A percentile compares a stretch with the other conserved stretches of the same genome.
These are phyloP conservation scores for Daldinia sp. DNA, from an alignment of 2,329 filamentous ascomycete genomes.

Conservation along the genomic window DNA sequence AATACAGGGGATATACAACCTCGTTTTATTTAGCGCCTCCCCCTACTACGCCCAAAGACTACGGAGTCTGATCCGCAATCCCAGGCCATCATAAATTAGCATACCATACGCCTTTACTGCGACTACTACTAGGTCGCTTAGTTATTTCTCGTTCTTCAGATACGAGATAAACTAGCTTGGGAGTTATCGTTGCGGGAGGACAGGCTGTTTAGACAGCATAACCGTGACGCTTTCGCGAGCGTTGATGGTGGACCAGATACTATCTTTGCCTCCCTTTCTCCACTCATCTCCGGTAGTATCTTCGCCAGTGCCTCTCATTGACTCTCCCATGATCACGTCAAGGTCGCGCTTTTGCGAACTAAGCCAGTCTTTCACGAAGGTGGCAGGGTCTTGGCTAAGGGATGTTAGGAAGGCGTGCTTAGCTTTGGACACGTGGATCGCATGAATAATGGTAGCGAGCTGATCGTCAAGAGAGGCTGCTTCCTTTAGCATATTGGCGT, in stretches of 20 bases:
- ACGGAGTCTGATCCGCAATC: background rate
- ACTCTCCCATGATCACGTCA: constrained; percentile 86
- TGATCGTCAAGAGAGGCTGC: constrained; percentile 84
- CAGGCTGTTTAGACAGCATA: constrained; percentile 62
- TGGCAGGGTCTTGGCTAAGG: constrained; percentile 81
- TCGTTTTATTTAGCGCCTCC: background rate
- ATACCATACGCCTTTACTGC: constrained; percentile 26
- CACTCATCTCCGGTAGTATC: constrained; percentile 70
- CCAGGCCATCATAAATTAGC: constrained; percentile 12
- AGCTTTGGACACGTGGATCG: constrained; percentile 82
- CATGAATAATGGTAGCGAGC: constrained; percentile 82
- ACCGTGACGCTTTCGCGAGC: constrained; percentile 70
- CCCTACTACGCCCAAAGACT: background rate
- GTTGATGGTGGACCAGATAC: constrained; percentile 65
- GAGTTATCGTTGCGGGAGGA: constrained; percentile 34
- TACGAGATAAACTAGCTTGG: background rate
- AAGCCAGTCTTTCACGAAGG: constrained; percentile 87
- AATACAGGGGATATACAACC: constrained; percentile 24
- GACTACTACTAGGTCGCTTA: background rate
- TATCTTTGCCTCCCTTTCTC: constrained; percentile 65
- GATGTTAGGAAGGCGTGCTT: constrained; percentile 88
- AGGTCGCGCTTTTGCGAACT: constrained; percentile 90
- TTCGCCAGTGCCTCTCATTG: constrained; percentile 68
- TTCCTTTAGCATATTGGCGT: constrained; percentile 76
- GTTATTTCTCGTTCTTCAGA: background rate